Base-by-base conservation (phyloP, 768 basidiomycete species). In the Boletus speciosus region DNA sequence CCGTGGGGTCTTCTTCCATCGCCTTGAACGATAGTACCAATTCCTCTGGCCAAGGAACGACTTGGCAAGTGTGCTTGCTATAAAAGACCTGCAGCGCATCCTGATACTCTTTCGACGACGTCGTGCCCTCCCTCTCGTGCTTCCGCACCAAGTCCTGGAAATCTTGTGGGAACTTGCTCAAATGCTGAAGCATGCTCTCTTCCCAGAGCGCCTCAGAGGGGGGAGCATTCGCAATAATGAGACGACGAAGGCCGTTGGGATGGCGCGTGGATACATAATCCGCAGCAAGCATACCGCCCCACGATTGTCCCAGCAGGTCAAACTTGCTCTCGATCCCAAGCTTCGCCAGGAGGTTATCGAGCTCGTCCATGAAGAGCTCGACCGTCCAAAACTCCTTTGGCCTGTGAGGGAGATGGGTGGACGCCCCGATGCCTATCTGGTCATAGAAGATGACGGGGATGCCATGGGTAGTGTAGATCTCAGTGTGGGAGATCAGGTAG, bases 311-410 rank as follows among this genome's bases (percentile, higher is more conserved):
- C 3, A 78, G 56, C 5, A 83, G 55, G 50, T 75, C 71, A 59
- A 74, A 82, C 3, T 61, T 60, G 14, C 68, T 63, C 19, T 67
- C 44, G 50, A 82, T 72, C 1, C 66, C 71, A 23, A 83, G 68
- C 36, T 77, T 62, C 5, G 52, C 47, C 34, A 81, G 41, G n/a
- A 83, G 58, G 55, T 80, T 81, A 36, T 72, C 68, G 31, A 84
- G 75, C 67, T 84, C 78, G 16, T 75, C 75, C 40, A 79, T 60
- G 70, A 81, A 83, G 6, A 84, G 72, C 16, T 76, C 71, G 45
- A 74, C 66, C 16, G 73, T 76, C 78, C 76, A 75, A 58, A 78
- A 78, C 16, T 67, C 62, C 4, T 56, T 58, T 2, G 66, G 59
- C 38, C 73, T 75, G 51, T 71, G 67, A 0, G 60, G 68, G 1